Evolutionary conservation across 371 early-diverging fungal species (phyloP), one percentile per base, ranked within the genome.

Genomic region (Sporodiniella umbellata): DNA sequence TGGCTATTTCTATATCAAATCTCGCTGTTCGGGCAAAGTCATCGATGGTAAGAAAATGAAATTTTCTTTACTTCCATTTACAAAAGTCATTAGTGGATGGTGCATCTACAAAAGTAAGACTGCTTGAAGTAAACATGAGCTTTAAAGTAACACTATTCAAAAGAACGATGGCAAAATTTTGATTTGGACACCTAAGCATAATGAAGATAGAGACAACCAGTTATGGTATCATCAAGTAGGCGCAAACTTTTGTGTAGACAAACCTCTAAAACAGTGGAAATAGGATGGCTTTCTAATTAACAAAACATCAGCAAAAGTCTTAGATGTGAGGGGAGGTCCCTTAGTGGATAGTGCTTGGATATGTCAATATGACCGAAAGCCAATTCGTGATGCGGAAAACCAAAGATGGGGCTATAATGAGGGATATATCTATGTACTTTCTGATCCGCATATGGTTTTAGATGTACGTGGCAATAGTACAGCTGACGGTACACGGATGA

Each of bases 1-100:
- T 33, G 76, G 73, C 4, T 68, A 68, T 49, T 76, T 76, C 60
- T 76, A 76, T 42, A 70, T 76, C 25, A 70, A 67, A 22, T 70
- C 72, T 44, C 68, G 68, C 15, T 30, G 51, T 18, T 64, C 57
- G 4, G 72, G 70, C 3, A 72, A 76, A 53, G 73, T 76, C 10
- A 54, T 76, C 39, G 76, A 76, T 28, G 72, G 70, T 69, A 61
- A 58, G 37, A 39, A 21, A 33, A 8, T n/a, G 15, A 6, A 12
- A 15, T 6, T 48, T 48, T 26, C 8, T 15, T 48, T 14, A 4
- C 35, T 10, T 6, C 2, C 8, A n/a, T 3, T 50, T 7, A 50
- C 15, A 14, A 18, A n/a, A n/a, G n/a, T n/a, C n/a, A 14, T 11
- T 46, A 75, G 68, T 72, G 8, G 70, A 68, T 21, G 70, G 68